Conservation (phyloP, 192 early-diverging fungal species). For the Linnemannia zychae region DNA sequence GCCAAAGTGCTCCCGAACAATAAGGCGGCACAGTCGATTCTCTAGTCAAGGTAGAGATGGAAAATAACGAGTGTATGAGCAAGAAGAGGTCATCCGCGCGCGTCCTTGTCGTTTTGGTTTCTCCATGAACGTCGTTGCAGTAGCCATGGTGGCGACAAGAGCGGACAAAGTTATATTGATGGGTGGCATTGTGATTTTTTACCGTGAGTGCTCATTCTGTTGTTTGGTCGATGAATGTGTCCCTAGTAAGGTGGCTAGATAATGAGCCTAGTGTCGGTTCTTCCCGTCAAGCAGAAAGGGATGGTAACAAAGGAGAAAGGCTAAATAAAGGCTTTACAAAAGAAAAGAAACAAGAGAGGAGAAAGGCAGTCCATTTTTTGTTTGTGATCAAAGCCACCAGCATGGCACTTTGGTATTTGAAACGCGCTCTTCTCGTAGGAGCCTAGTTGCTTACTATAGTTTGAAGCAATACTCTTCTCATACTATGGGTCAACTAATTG, state of each 20-base stretch:
- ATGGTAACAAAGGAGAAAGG: background rate
- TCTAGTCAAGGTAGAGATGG: constrained; percentile 18
- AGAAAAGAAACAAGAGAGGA: background rate
- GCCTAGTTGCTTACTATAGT: no score
- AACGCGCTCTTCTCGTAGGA: background rate
- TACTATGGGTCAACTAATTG: no score
- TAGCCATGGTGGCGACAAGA: background rate
- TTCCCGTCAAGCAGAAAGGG: background rate
- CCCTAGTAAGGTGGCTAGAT: background rate
- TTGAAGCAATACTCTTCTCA: no score
- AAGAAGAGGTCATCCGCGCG: background rate
- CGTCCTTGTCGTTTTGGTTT: background rate
- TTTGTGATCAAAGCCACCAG: constrained; percentile 3
- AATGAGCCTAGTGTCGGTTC: background rate
- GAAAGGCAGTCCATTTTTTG: constrained; percentile 8
- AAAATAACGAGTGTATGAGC: background rate
- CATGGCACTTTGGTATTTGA: background rate
- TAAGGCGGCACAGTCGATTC: constrained; percentile 58
- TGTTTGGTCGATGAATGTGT: background rate
- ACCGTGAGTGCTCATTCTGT: background rate
- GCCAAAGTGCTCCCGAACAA: constrained; percentile 86
- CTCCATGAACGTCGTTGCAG: background rate
- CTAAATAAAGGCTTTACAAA: background rate
- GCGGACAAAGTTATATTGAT: background rate
- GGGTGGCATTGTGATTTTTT: background rate